Evolutionary conservation across 805 yeast species (phyloP), one percentile per base, ranked within the genome.

Genomic region (Wickerhamiella australiensis): DNA sequence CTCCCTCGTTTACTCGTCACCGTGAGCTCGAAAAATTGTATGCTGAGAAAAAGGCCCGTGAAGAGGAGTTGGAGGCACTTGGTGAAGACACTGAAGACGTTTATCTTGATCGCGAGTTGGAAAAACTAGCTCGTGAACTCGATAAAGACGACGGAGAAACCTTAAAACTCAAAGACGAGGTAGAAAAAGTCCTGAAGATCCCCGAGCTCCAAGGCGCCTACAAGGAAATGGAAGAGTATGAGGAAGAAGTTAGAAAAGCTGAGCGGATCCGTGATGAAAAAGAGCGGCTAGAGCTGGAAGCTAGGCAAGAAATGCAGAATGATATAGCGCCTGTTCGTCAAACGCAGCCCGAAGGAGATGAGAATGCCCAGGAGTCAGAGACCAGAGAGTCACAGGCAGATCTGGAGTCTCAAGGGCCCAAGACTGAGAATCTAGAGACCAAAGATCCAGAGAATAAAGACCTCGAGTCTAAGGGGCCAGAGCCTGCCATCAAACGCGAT

Each of bases 1-100:
- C 99, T 1, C 99, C 99, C 0, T 79, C 96, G 0, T 87, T 75
- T 60, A 68, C 69, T 21, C 75, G 73, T 51, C 84, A 82, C 59
- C 70, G 90, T 40, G 66, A 65, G 26, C 68, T 68, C 27, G 84
- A 77, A 56, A 58, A 65, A 53, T 42, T 46, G 22, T 50, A 52
- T 21, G 51, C 51, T 15, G 53, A 51, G 26, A 29, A 50, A 38
- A 52, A 50, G 29, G 51, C 54, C 2, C 50, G 46, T 12, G 55
- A 52, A 15, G 56, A 52, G 7, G 55, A 47, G 42, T 56, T 54
- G 6, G 55, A 52, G 29, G 51, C 46, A 3, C 56, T 53, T 17
- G 60, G 58, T 8, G 43, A 46, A n/a, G 56, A 56, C 41, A 56
- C 57, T 0, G 56, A 48, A 1, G 61, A 59, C 29, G 54, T 59